Conservation (phyloP, 768 basidiomycete genomes). For the Termitomyces sp. region DNA sequence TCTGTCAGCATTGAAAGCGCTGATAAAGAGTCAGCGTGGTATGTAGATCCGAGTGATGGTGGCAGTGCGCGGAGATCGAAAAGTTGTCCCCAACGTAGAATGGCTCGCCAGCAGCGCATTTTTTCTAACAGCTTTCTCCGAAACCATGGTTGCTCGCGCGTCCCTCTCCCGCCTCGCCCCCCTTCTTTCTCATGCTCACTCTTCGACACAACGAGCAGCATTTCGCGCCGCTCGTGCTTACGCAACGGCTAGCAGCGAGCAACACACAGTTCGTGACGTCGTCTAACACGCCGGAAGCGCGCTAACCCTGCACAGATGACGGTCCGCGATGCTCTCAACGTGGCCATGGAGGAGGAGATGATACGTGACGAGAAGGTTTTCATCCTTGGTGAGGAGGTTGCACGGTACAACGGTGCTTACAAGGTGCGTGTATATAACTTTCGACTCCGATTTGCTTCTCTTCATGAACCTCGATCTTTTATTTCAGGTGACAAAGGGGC, state of each 20-base stretch:
- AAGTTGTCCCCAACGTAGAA: slow-evolving; percentile 14
- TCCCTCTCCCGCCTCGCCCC: slow-evolving; percentile 65
- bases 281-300: slow-evolving; percentile 13
- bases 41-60: neutral
- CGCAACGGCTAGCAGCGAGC: slow-evolving; percentile 54
- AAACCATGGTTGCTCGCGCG: slow-evolving; percentile 58
- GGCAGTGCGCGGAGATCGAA: slow-evolving; percentile 15
- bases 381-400: slow-evolving; percentile 96
- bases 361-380: slow-evolving; percentile 92
- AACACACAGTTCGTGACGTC: slow-evolving; percentile 34
- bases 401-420: slow-evolving; percentile 97
- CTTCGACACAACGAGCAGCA: slow-evolving; percentile 38
- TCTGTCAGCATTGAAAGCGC: too few species aligned
- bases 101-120: slow-evolving; percentile 18
- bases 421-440: slow-evolving; percentile 50
- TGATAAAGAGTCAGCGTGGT: too few species aligned
- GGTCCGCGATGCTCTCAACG: slow-evolving; percentile 95
- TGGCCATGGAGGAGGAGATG: slow-evolving; percentile 99
- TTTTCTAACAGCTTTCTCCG: slow-evolving; percentile 24
- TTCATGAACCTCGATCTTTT: slow-evolving; percentile 3
- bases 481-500: slow-evolving; percentile 90
- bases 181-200: slow-evolving; percentile 47
- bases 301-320: slow-evolving; percentile 66
- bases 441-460: neutral
- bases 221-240: slow-evolving; percentile 51